Base-by-base conservation (phyloP, 2,329 filamentous ascomycete genomes). In the Ceratocystis colombiana region DNA sequence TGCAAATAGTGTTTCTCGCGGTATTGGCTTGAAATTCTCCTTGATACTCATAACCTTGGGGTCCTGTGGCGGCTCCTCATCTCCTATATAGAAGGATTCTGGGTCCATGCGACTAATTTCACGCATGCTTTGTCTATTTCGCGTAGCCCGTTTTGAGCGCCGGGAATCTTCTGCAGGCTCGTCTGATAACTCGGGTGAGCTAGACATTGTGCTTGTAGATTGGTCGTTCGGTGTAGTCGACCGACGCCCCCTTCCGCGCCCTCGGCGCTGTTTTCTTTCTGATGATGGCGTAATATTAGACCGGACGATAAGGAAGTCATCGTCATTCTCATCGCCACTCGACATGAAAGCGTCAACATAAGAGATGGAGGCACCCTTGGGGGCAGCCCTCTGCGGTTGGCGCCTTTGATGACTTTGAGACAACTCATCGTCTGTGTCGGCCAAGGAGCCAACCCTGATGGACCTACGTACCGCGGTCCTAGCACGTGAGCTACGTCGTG, bases 1-100 rank as follows among this genome's bases (percentile, higher is more conserved):
- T 65, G 82, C 81, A 74, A 99, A 99, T 33, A 20, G 30, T 30
- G 25, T 22, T 6, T 63, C n/a, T 2, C 80, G 76, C 48, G 87
- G 83, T 15, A 85, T 80, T 3, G 79, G 75, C 66, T 84, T 79
- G 73, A 96, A 97, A 5, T 83, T 74, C 73, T 97, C 94, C 70
- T 84, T 87, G 28, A 91, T 82, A 15, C 85, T 84, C 12, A 83
- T 76, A 53, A 84, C 76, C 74, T 86, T 85, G 0, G 83, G 78
- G 12, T 48, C 10, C 78, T 76, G 17, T 0, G 74, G 71, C 0
- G 76, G 70, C 64, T 75, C 79, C 30, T 80, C 77, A 1, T 83
- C 82, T 0, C 79, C 76, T 1, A 76, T 71, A 69, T 80, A 82
- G 64, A 82, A 77, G 1, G 75, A 76, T 17, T 88, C 83, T 8